phyloP scores from a whole-genome alignment of 176 grass and related monocot species.

The Avena sativa region DNA sequence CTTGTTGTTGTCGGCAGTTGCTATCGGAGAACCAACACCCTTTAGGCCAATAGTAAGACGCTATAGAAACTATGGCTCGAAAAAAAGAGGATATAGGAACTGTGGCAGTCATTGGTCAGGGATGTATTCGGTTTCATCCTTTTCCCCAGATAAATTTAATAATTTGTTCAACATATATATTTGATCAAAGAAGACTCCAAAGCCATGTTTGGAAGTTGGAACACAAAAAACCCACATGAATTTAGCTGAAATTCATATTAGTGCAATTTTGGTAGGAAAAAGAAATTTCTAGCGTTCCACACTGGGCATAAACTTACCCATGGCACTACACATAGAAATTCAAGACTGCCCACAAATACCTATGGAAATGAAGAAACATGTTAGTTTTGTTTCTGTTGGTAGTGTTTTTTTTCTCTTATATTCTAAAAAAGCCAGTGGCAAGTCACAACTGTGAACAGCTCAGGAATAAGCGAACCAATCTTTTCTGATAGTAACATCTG shows the following conservation, averaged over 20 bases:
- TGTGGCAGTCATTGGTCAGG: neutral
- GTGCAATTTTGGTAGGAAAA: neutral
- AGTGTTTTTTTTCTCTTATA: neutral
- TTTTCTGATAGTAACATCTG: neutral
- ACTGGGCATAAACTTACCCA: neutral
- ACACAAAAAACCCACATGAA: neutral
- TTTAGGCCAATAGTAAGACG: neutral
- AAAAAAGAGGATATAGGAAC: neutral
- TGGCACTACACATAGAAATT: slow-evolving; percentile 7
- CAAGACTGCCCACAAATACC: slow-evolving; percentile 1
- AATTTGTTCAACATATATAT: neutral
- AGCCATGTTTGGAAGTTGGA: neutral
- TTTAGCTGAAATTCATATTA: neutral
- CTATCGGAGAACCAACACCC: neutral
- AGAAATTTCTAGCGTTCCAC: too few species aligned
- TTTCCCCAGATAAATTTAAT: neutral
- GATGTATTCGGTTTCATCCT: neutral
- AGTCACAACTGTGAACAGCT: neutral
- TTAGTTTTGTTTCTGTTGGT: neutral
- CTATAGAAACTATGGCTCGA: neutral
- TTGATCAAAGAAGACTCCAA: neutral
- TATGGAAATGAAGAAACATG: neutral
- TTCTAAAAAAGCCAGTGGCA: neutral
- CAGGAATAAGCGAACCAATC: neutral
- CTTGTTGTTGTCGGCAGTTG: neutral